Evolutionary conservation across 2,329 filamentous ascomycete species (phyloP), one percentile per base, ranked within the genome.

Genomic region (Tympanopsis confertula): DNA sequence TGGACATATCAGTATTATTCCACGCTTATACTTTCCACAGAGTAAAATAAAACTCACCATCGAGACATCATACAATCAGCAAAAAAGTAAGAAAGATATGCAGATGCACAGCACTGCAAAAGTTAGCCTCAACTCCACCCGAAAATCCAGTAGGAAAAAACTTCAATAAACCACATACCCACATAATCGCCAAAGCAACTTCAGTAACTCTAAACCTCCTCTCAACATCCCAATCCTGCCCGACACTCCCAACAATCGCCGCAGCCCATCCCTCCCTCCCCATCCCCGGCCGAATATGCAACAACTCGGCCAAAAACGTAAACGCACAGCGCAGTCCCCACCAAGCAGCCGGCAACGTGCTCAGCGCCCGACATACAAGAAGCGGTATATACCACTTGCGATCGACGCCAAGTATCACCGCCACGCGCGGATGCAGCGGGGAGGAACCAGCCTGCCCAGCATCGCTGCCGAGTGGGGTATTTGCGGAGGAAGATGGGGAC

Each of bases 51-150:
- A 32, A 59, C 68, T 33, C 52, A 84, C 81, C 83, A 88, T 59
- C 84, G 68, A 43, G 82, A 86, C 82, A 88, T 87, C 50, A 88
- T 71, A 57, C 82, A 86, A 59, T 88, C 83, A 40, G 82, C 84
- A 54, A 88, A 88, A 63, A 86, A 84, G 58, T 86, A 88, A 37
- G 81, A 82, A 42, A 87, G 69, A 56, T 86, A 86, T 38, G 79
- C 83, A 15, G 81, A 84, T 41, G 82, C 78, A 51, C 74, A 77
- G 61, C 82, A 86, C 82, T 86, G 37, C 28, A 22, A n/a, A 36
- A 38, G 22, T 35, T 26, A 20, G n/a, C 38, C 19, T 5, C 24
- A 13, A 26, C 39, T 12, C 40, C 32, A 35, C n/a, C 5, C 17
- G 18, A n/a, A 35, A 19, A 12, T 19, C 20, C n/a, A 24, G 13